Percentiles rank a stretch among this genome's conserved stretches.
phyloP scores from a whole-genome alignment of 108 stramenopile species.

The Conticribra guillardii region DNA sequence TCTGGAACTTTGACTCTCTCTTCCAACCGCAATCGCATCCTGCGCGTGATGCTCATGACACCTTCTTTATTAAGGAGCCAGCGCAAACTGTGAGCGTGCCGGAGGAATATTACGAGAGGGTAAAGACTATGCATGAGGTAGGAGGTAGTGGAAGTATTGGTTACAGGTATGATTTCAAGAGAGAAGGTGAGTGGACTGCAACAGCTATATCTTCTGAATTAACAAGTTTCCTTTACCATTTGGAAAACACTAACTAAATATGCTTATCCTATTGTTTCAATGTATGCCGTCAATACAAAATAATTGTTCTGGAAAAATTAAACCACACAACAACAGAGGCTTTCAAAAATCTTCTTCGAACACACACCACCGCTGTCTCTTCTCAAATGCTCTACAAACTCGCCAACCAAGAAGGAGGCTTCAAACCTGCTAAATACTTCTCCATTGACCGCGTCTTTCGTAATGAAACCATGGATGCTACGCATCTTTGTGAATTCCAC shows the following conservation, averaged over 20 bases:
- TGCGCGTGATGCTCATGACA: conserved; percentile 99
- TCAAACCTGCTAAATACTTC: conserved; percentile 96
- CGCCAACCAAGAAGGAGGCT: conserved; percentile 95
- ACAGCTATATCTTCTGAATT: background rate
- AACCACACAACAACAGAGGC: conserved; percentile 74
- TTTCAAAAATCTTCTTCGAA: conserved; percentile 96
- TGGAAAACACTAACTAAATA: too few relatives aligned
- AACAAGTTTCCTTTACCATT: too few relatives aligned
- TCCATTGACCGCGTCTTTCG: conserved; percentile 99
- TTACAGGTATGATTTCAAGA: conserved; percentile 94
- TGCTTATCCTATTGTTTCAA: too few relatives aligned
- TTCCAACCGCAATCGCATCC: conserved; percentile 99
- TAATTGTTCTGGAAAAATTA: too few relatives aligned
- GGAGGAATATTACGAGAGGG: conserved; percentile 96
- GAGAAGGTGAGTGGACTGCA: conserved; percentile 33
- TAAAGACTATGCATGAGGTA: conserved; percentile 96
- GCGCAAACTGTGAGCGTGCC: conserved; percentile 84
- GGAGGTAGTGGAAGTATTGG: conserved; percentile 97
- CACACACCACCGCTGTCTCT: conserved; percentile 98
- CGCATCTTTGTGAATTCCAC: conserved; percentile 99
- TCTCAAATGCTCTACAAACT: conserved; percentile 96
- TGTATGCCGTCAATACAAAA: too few relatives aligned
- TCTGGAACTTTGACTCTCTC: conserved; percentile 99
- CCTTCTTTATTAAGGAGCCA: conserved; percentile 99
- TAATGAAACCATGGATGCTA: conserved; percentile 99